Evolutionary conservation across 2,329 filamentous ascomycete genomes (phyloP).

Genomic region (Botrytis paeoniae): DNA sequence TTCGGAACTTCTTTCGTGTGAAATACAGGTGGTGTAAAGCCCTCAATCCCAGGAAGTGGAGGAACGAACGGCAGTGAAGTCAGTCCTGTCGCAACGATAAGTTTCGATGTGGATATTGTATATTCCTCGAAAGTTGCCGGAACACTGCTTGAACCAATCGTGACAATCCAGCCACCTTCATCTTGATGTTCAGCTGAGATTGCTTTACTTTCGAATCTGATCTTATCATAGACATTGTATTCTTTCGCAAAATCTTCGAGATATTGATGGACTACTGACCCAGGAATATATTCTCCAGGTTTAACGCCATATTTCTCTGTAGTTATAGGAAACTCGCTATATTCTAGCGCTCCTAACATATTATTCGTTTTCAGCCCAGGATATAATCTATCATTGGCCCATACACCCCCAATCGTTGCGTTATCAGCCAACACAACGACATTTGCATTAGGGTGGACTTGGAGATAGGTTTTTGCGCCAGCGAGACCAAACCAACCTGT

Average conservation of each 20-base stretch:
- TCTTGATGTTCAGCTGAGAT: constrained; percentile 43
- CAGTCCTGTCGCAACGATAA: constrained; percentile 55
- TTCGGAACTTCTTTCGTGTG: constrained; percentile 48
- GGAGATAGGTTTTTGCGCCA: constrained; percentile 58
- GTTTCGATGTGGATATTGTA: constrained; percentile 42
- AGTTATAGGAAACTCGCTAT: constrained; percentile 69
- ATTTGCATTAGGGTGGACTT: constrained; percentile 55
- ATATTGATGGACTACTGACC: constrained; percentile 54
- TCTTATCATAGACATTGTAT: constrained; percentile 48
- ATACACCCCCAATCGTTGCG: constrained; percentile 63
- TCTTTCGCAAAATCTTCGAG: constrained; percentile 53
- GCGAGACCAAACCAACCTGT: constrained; percentile 48
- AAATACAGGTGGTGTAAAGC: constrained; percentile 48
- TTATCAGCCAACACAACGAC: constrained; percentile 58
- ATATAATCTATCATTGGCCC: constrained; percentile 65
- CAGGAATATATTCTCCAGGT: constrained; percentile 57
- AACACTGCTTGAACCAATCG: constrained; percentile 11
- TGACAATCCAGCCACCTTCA: constrained; percentile 46
- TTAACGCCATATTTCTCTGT: constrained; percentile 49
- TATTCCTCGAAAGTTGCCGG: constrained; percentile 19
- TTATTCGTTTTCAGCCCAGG: constrained; percentile 72
- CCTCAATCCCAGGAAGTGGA: constrained; percentile 45
- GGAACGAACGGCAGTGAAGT: constrained; percentile 52
- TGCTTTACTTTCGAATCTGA: constrained; percentile 52
- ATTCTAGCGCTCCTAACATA: constrained; percentile 69